A percentile compares a stretch with the other conserved stretches of the same genome.
These are phyloP conservation scores for Chalciporus pseudorubinellus DNA, from an alignment of 768 basidiomycete genomes.

Conservation along the genomic window DNA sequence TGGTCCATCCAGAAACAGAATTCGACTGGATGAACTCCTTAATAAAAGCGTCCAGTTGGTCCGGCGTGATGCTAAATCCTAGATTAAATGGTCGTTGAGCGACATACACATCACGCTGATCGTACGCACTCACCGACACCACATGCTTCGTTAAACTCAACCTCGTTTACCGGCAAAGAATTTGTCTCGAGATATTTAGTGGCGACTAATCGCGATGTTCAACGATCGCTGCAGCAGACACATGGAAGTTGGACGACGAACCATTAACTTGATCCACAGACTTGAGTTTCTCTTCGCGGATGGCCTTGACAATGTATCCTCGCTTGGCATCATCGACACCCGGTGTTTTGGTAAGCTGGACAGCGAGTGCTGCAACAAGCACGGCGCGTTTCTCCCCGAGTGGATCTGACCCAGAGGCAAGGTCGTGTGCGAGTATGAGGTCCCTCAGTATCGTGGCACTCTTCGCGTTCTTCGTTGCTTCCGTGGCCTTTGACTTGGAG, in stretches of 20 bases:
- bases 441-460: constrained; percentile 66
- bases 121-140: constrained; percentile 72
- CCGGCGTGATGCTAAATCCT: constrained; percentile 79
- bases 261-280: constrained; percentile 85
- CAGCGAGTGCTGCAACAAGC: constrained; percentile 65
- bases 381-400: constrained; percentile 78
- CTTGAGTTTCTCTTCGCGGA: constrained; percentile 72
- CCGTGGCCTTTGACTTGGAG: constrained; percentile 70
- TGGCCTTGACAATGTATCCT: constrained; percentile 60
- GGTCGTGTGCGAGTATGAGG: constrained; percentile 58
- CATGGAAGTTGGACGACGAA: constrained; percentile 35
- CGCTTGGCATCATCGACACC: constrained; percentile 51
- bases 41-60: constrained; percentile 58
- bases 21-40: constrained; percentile 55
- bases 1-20: constrained; percentile 67
- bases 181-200: constrained; percentile 69
- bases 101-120: background rate
- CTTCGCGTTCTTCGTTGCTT: constrained; percentile 80
- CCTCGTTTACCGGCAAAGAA: constrained; percentile 58
- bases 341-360: constrained; percentile 54
- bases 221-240: background rate
- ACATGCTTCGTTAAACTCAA: constrained; percentile 72
- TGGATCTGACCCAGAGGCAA: constrained; percentile 34
- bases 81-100: constrained; percentile 7
- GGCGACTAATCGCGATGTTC: constrained; percentile 37